Conservation (phyloP, 192 early-diverging fungal species). For the Coemansia sp. region DNA sequence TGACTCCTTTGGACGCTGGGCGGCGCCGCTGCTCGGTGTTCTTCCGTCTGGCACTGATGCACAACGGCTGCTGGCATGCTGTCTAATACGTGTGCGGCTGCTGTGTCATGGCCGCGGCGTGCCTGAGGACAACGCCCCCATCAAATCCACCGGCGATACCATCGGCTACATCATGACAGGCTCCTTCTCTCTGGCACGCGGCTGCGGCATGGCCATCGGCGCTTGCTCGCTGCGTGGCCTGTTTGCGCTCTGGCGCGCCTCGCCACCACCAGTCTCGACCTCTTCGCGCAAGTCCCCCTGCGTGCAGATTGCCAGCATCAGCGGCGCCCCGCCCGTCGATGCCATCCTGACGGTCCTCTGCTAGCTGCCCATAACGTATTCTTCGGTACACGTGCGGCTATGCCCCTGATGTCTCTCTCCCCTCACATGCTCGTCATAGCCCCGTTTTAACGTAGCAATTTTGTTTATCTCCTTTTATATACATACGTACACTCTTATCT, state of each 20-base stretch:
- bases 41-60: neutral
- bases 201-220: slow-evolving; percentile 46
- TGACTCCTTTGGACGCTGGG: slow-evolving; percentile 25
- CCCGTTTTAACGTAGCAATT: neutral
- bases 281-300: neutral
- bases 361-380: neutral
- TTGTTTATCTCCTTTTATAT: neutral
- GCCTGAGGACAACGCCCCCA: slow-evolving; percentile 33
- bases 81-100: slow-evolving; percentile 46
- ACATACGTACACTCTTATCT: neutral
- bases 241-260: slow-evolving; percentile 17
- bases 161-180: slow-evolving; percentile 47
- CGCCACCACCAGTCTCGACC: neutral
- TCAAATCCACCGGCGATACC: slow-evolving; percentile 4
- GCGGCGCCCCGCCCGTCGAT: slow-evolving; percentile 27
- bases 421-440: neutral
- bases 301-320: slow-evolving; percentile 22
- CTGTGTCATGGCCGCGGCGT: slow-evolving; percentile 40
- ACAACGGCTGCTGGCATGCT: slow-evolving; percentile 14
- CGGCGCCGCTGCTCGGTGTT: slow-evolving; percentile 21
- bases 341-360: slow-evolving; percentile 28
- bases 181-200: slow-evolving; percentile 51
- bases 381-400: neutral
- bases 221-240: slow-evolving; percentile 47
- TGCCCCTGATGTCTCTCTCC: neutral